Conservation (phyloP, 352 stramenopile species). For the Hyphochytrium catenoides region DNA sequence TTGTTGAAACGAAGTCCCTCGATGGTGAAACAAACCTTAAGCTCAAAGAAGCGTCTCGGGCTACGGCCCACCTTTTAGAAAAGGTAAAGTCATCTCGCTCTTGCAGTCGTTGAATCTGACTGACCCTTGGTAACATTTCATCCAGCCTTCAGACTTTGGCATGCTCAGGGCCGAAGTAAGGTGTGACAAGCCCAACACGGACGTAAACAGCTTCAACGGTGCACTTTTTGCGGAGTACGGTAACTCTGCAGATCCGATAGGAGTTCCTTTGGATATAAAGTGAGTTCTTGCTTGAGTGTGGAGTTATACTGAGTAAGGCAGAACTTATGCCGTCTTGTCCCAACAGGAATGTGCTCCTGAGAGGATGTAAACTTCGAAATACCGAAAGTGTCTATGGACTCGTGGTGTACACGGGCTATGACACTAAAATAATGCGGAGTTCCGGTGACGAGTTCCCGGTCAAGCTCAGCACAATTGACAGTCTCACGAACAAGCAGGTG, state of each 20-base stretch:
- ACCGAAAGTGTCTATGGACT: slow-evolving; percentile 64
- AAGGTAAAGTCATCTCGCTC: no score
- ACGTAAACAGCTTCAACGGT: no score
- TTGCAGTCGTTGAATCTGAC: no score
- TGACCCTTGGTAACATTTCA: no score
- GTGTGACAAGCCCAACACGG: no score
- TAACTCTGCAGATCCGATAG: no score
- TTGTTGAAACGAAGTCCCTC: slow-evolving; percentile 67
- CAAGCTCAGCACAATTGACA: slow-evolving; percentile 54
- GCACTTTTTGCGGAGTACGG: no score
- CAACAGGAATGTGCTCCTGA: slow-evolving; percentile 33
- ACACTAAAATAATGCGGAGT: slow-evolving; percentile 77
- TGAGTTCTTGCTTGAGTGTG: no score
- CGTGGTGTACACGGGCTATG: slow-evolving; percentile 69
- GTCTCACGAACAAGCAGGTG: slow-evolving; percentile 43
- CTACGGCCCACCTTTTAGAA: no score
- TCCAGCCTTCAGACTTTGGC: no score
- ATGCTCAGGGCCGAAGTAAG: no score
- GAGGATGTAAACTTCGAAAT: slow-evolving; percentile 65
- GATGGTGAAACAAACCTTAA: slow-evolving; percentile 66
- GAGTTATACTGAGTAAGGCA: slow-evolving; percentile 7
- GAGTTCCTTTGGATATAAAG: no score
- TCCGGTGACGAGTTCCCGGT: slow-evolving; percentile 46
- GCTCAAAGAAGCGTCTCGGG: slow-evolving; percentile 33
- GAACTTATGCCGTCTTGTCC: slow-evolving; percentile 5